Conservation (phyloP, 2,329 filamentous ascomycete genomes). For the Pseudopithomyces chartarum region DNA sequence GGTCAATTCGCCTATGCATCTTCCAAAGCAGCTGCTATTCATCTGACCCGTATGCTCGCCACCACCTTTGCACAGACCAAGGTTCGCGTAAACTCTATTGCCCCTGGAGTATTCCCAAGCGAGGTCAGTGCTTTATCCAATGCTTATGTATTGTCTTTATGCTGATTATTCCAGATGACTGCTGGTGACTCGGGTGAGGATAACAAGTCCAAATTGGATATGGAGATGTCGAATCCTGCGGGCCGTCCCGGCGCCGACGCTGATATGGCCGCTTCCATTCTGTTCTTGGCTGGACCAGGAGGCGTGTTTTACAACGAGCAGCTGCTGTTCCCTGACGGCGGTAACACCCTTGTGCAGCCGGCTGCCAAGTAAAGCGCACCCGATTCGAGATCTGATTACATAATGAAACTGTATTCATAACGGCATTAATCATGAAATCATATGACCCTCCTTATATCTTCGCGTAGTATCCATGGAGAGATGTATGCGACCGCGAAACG, state of each 20-base stretch:
- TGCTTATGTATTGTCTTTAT: background rate
- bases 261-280: conserved; percentile 58
- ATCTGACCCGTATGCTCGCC: conserved; percentile 53
- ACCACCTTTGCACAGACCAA: conserved; percentile 50
- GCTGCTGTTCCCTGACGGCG: conserved; percentile 57
- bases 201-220: conserved; percentile 54
- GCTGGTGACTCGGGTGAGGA: conserved; percentile 51
- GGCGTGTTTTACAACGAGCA: conserved; percentile 60
- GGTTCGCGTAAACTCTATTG: conserved; percentile 52
- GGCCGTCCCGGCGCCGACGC: conserved; percentile 51
- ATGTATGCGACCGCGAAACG: background rate
- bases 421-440: conserved; percentile 3
- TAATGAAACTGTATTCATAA: background rate
- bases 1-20: conserved; percentile 60
- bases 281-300: conserved; percentile 57
- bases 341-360: conserved; percentile 35
- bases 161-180: conserved; percentile 56
- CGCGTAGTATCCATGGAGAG: conserved; percentile 1
- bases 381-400: background rate
- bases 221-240: conserved; percentile 51
- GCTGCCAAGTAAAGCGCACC: conserved; percentile 25
- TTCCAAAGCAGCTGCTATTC: conserved; percentile 56
- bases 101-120: conserved; percentile 51
- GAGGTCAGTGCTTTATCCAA: conserved; percentile 23
- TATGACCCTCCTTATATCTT: background rate